These are phyloP conservation scores for Tritrichomonas musculus DNA, from an alignment of 208 protist species.

Conservation along the genomic window DNA sequence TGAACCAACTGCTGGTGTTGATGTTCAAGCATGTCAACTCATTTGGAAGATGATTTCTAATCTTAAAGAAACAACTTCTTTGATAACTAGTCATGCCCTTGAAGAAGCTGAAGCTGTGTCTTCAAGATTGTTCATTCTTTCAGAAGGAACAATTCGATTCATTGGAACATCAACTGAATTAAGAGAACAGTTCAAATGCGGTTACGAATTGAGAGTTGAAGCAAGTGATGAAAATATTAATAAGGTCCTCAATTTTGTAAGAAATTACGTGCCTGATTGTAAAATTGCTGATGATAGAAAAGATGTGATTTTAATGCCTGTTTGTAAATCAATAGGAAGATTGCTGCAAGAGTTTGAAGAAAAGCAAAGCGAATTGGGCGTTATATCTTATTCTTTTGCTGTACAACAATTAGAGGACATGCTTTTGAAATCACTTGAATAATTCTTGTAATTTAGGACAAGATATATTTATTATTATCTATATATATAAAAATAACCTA, in stretches of 20 bases:
- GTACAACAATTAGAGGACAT: neutral
- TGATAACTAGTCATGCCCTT: neutral
- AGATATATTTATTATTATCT: too few relatives aligned
- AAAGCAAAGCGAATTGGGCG: neutral
- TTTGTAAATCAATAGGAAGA: neutral
- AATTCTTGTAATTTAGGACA: too few relatives aligned
- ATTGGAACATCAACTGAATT: too few relatives aligned
- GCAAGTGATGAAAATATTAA: neutral
- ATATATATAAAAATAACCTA: too few relatives aligned
- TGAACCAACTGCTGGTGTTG: constrained; percentile 28
- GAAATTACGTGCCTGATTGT: neutral
- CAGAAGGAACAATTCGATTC: too few relatives aligned
- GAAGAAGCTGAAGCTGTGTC: constrained; percentile 10
- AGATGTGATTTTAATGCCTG: neutral
- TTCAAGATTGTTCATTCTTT: too few relatives aligned
- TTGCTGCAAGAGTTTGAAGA: neutral
- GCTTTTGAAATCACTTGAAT: too few relatives aligned
- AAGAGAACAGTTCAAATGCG: neutral
- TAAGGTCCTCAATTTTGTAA: neutral
- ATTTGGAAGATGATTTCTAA: neutral
- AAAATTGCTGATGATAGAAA: neutral
- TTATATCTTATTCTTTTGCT: neutral
- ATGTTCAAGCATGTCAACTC: neutral
- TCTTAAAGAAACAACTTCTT: neutral
- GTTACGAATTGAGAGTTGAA: neutral